These are phyloP conservation scores for Hypoxylon sp. DNA, from an alignment of 2,329 filamentous ascomycete genomes.

Conservation along the genomic window DNA sequence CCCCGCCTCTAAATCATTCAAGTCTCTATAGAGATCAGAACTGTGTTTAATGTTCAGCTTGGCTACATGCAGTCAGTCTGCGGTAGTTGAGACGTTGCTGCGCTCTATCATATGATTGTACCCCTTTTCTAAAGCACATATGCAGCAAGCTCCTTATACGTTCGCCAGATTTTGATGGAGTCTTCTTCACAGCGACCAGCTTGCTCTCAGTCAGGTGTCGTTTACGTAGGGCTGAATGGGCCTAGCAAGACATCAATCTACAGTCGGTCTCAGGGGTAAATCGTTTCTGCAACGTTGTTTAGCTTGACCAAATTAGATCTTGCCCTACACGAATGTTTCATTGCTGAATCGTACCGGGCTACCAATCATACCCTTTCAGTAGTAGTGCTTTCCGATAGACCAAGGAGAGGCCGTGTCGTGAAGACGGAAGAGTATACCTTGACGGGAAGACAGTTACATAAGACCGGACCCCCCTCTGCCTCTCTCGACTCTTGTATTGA, in stretches of 20 bases:
- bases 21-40: too few species aligned
- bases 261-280: background rate
- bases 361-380: background rate
- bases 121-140: background rate
- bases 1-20: too few species aligned
- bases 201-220: background rate
- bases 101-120: conserved; percentile 5
- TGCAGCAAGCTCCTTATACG: too few species aligned
- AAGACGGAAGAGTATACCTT: background rate
- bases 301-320: background rate
- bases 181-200: background rate
- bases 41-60: background rate
- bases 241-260: background rate
- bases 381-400: too few species aligned
- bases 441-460: background rate
- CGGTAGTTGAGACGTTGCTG: too few species aligned
- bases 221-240: background rate
- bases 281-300: background rate
- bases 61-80: background rate
- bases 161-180: background rate
- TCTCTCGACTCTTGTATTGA: too few species aligned
- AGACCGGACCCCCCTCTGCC: background rate
- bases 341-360: background rate
- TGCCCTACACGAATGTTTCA: background rate
- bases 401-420: too few species aligned